Evolutionary conservation across 2,329 filamentous ascomycete species (phyloP).

Genomic region (Colletotrichum spaethianum): DNA sequence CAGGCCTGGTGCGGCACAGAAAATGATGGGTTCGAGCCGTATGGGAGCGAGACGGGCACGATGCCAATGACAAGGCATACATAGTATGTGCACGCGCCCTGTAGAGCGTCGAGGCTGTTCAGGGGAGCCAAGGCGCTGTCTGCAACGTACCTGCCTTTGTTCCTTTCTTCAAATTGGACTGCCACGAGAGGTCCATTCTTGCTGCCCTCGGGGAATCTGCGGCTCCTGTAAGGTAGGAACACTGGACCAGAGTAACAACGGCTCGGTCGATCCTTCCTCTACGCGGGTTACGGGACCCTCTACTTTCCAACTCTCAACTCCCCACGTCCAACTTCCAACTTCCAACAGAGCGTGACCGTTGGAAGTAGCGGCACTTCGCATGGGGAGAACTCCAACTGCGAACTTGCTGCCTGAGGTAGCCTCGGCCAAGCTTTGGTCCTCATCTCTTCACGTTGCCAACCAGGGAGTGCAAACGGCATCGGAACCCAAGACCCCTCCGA

Average conservation of each 20-base stretch:
- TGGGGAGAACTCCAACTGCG: background rate
- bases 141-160: background rate
- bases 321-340: slow-evolving; percentile 3
- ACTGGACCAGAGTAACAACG: slow-evolving; percentile 18
- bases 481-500: no score
- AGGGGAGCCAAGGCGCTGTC: background rate
- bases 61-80: slow-evolving; percentile 1
- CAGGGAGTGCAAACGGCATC: background rate
- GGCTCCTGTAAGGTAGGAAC: slow-evolving; percentile 3
- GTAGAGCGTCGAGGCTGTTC: no score
- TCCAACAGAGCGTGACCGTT: background rate
- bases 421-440: background rate
- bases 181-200: background rate
- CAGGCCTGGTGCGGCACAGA: slow-evolving; percentile 18
- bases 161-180: no score
- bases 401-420: background rate
- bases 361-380: background rate
- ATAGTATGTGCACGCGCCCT: no score
- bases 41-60: background rate
- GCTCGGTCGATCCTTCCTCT: slow-evolving; percentile 16
- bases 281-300: background rate
- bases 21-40: background rate
- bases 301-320: background rate
- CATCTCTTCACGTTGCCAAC: background rate
- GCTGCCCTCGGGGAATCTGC: slow-evolving; percentile 6